Evolutionary conservation across 2,329 filamentous ascomycete genomes (phyloP).

Genomic region (Ophiostoma sp.): DNA sequence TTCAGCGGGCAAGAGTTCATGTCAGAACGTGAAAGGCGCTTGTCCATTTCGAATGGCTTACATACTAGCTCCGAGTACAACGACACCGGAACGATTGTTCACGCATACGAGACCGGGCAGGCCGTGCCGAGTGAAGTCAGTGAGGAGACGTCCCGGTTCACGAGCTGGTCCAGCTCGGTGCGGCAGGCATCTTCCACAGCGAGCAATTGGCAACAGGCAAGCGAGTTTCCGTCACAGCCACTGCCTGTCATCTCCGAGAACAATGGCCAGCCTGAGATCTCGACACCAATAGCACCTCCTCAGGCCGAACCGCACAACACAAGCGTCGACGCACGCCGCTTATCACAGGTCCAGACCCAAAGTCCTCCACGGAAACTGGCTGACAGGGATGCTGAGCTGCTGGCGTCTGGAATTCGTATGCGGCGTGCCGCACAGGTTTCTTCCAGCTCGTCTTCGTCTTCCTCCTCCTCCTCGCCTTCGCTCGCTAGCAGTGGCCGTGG

Average conservation of each 20-base stretch:
- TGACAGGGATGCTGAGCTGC: not conserved
- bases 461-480: conserved; percentile 25
- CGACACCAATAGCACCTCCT: not conserved
- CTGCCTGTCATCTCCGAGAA: conserved; percentile 23
- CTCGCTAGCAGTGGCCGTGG: conserved; percentile 29
- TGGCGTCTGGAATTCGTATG: conserved; percentile 6
- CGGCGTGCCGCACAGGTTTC: not conserved
- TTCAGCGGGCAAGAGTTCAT: conserved; percentile 9
- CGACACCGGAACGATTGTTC: conserved; percentile 19
- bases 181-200: conserved; percentile 17
- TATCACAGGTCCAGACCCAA: not conserved
- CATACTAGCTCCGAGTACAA: conserved; percentile 12
- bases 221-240: not conserved
- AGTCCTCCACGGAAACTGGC: not conserved
- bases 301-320: not conserved
- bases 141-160: conserved; percentile 29
- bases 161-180: conserved; percentile 30
- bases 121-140: conserved; percentile 5
- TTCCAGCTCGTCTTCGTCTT: not conserved
- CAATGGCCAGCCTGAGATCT: not conserved
- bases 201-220: conserved; percentile 9
- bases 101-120: not conserved
- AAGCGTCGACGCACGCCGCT: not conserved
- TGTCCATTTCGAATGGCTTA: conserved; percentile 24
- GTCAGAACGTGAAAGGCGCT: conserved; percentile 26